Evolutionary conservation across 2,329 filamentous ascomycete species (phyloP), one percentile per base, ranked within the genome.

Genomic region (Fonsecaea nubica): DNA sequence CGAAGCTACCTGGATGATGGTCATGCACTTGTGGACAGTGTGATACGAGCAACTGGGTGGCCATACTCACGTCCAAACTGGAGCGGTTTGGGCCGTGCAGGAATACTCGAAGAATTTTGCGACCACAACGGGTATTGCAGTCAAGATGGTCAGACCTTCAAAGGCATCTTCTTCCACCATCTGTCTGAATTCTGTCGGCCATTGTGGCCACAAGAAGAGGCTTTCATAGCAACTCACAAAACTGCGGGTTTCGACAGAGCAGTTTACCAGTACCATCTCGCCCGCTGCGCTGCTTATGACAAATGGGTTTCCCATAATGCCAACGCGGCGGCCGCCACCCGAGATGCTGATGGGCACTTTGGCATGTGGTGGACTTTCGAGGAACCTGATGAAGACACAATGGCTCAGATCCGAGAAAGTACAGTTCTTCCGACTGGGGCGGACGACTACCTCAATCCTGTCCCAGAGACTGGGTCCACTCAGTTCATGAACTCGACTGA

Each of bases 121-220:
- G 94, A 98, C 76, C 86, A 88, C 2, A 80, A 80, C 18, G 92
- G 87, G 2, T 84, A 81, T 50, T 97, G 93, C 77, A 92, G 87
- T 18, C 93, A 97, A 76, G 86, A 98, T 72, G 86, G 85, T 0
- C 93, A 97, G 74, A 93, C 92, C 0, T 97, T 97, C 86, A 98
- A 97, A 77, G 91, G 92, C 33, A 94, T 97, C 64, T 97, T 93
- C 82, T 96, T 97, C 79, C 92, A 96, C 75, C 94, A 97, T 75
- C 82, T 97, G 2, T 85, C 88, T 0, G 80, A 87, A 0, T 97
- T 97, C 76, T 97, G 94, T 77, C 83, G 85, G 4, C 85, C 87
- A 0, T 78, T 96, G 4, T 83, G 81, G 9, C 77, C 84, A 1
- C 77, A 80, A 6, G 76, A 82, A 38, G 77, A 79, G 9, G 81